Evolutionary conservation across 805 yeast species (phyloP).

Genomic region (Priceomyces haplophilus): DNA sequence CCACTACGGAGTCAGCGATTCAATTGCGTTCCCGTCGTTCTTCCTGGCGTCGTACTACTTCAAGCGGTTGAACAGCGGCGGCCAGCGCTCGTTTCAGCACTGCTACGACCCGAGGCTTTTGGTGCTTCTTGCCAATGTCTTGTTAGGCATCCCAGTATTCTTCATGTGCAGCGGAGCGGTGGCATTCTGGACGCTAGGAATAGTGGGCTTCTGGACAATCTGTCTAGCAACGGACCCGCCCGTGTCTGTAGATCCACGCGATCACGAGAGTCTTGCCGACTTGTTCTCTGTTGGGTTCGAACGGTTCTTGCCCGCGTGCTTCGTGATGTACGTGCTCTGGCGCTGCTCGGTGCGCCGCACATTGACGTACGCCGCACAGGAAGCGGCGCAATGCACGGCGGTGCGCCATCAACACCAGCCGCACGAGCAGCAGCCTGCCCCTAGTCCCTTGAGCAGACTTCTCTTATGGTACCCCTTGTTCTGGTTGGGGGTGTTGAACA

Average conservation of each 20-base stretch:
- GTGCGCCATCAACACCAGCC: too few relatives aligned
- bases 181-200: slow-evolving; percentile 54
- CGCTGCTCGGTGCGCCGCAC: slow-evolving; percentile 51
- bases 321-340: slow-evolving; percentile 73
- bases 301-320: slow-evolving; percentile 70
- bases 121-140: slow-evolving; percentile 55
- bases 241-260: slow-evolving; percentile 48
- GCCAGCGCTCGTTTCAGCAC: slow-evolving; percentile 31
- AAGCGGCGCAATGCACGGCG: too few relatives aligned
- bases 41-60: slow-evolving; percentile 75
- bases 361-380: slow-evolving; percentile 22
- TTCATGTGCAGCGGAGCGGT: slow-evolving; percentile 45
- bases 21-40: slow-evolving; percentile 61
- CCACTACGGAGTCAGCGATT: slow-evolving; percentile 48
- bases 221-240: slow-evolving; percentile 81
- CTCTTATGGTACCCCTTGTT: slow-evolving; percentile 74
- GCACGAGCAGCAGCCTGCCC: slow-evolving; percentile 6
- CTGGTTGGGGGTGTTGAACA: slow-evolving; percentile 83
- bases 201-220: slow-evolving; percentile 83
- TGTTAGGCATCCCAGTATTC: slow-evolving; percentile 61
- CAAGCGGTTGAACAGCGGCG: slow-evolving; percentile 29
- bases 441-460: slow-evolving; percentile 43
- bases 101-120: slow-evolving; percentile 69
- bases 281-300: slow-evolving; percentile 69
- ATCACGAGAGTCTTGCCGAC: slow-evolving; percentile 52